Percentiles rank a stretch among this genome's conserved stretches.
Conservation (phyloP, 768 basidiomycete genomes). For the Auricularia cornea region DNA sequence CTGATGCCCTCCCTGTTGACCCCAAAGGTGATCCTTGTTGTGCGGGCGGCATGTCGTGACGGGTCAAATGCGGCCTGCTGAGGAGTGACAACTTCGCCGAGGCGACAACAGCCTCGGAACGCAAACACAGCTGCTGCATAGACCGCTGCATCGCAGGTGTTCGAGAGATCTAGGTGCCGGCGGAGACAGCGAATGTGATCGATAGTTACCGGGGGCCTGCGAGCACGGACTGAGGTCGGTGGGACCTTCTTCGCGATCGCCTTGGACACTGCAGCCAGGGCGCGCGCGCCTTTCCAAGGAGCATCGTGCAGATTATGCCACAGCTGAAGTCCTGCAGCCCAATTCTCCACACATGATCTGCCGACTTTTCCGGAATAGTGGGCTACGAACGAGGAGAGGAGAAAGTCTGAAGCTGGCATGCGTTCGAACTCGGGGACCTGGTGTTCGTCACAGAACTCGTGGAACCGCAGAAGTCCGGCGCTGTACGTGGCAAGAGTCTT, state of each 20-base stretch:
- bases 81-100: constrained; percentile 22
- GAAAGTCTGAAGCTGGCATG: constrained; percentile 22
- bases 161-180: constrained; percentile 15
- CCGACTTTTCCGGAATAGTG: constrained; percentile 4
- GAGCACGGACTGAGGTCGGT: background rate
- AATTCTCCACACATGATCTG: constrained; percentile 19
- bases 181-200: constrained; percentile 21
- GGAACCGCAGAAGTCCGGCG: constrained; percentile 26
- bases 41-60: constrained; percentile 9
- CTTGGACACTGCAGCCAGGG: constrained; percentile 7
- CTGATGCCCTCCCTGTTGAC: background rate
- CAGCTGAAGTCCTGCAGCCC: constrained; percentile 27
- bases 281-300: constrained; percentile 25
- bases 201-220: constrained; percentile 5
- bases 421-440: constrained; percentile 21
- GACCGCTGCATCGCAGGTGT: constrained; percentile 1
- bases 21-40: background rate
- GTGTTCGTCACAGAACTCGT: constrained; percentile 29
- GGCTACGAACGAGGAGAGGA: constrained; percentile 24
- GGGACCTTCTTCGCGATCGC: background rate
- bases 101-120: constrained; percentile 6
- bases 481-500: constrained; percentile 14
- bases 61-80: constrained; percentile 10
- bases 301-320: constrained; percentile 32
- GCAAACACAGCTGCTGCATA: constrained; percentile 8